Evolutionary conservation across 257 asterid species (phyloP).

Genomic region (Lycium barbarum): DNA sequence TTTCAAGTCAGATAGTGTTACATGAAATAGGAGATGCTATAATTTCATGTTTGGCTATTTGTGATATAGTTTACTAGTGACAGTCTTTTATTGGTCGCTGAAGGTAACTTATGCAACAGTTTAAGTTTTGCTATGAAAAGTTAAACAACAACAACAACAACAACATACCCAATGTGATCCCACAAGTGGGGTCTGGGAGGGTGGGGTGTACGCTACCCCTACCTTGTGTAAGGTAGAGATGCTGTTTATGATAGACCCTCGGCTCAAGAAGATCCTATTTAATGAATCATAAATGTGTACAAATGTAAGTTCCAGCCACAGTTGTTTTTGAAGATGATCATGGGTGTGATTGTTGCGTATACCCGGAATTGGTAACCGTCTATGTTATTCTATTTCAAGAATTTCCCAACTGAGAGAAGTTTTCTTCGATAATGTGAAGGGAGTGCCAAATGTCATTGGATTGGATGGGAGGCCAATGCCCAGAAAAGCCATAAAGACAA

Average conservation of each 20-base stretch:
- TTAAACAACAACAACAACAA: no score
- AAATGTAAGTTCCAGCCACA: background rate
- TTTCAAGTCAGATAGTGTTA: no score
- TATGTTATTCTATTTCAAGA: slow-evolving; percentile 15
- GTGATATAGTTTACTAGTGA: background rate
- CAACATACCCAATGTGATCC: no score
- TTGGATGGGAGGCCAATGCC: slow-evolving; percentile 99
- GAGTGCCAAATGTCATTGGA: slow-evolving; percentile 87
- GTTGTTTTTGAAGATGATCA: background rate
- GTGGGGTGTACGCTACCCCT: no score
- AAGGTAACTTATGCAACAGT: background rate
- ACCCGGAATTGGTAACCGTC: background rate
- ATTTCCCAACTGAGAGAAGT: slow-evolving; percentile 1
- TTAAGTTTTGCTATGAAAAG: background rate
- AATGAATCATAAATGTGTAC: background rate
- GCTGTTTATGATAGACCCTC: no score
- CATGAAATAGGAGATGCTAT: background rate
- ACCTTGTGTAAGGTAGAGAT: no score
- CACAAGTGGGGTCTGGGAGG: no score
- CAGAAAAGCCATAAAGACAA: slow-evolving; percentile 76
- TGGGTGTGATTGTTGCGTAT: background rate
- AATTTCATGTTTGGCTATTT: background rate
- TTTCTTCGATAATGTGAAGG: slow-evolving; percentile 52
- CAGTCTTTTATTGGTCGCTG: background rate
- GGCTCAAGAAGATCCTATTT: background rate